Evolutionary conservation across 1,284 basidiomycete genomes (phyloP).

Genomic region (Pyrrhoderma noxium): DNA sequence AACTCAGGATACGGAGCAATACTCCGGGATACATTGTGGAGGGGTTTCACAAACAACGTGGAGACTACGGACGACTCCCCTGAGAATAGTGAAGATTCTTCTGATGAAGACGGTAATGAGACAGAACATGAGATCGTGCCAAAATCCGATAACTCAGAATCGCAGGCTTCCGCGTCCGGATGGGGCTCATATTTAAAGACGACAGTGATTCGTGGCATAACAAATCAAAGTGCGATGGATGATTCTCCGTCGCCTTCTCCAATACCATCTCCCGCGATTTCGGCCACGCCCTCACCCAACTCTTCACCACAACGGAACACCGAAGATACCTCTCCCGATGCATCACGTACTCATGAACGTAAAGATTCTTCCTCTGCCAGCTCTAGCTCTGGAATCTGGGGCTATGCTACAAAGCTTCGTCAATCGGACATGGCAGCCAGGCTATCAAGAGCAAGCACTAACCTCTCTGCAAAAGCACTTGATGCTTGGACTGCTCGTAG

Average conservation of each 20-base stretch:
- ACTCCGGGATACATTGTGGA: constrained; percentile 59
- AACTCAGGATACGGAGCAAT: constrained; percentile 46
- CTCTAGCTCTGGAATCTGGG: constrained; percentile 41
- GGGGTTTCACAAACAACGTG: constrained; percentile 45
- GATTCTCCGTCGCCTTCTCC: constrained; percentile 28
- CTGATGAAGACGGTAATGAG: constrained; percentile 27
- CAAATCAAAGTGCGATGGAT: constrained; percentile 67
- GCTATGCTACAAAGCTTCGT: constrained; percentile 64
- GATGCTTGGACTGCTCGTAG: constrained; percentile 34
- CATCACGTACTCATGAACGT: no score
- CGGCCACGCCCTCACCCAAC: constrained; percentile 4
- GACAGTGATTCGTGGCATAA: constrained; percentile 66
- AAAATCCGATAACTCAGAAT: constrained; percentile 26
- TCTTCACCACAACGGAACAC: constrained; percentile 14
- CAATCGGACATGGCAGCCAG: constrained; percentile 64
- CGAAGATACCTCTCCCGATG: no score
- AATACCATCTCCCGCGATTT: constrained; percentile 25
- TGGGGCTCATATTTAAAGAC: constrained; percentile 50
- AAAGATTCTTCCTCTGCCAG: constrained; percentile 7
- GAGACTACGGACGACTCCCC: constrained; percentile 32
- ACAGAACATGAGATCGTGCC: constrained; percentile 30
- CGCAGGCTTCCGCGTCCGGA: constrained; percentile 26
- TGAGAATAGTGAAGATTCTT: constrained; percentile 24
- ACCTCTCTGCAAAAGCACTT: constrained; percentile 59
- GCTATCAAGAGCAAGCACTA: constrained; percentile 63